Evolutionary conservation across 2,329 filamentous ascomycete species (phyloP), one percentile per base, ranked within the genome.

Genomic region (Cytospora piceae): DNA sequence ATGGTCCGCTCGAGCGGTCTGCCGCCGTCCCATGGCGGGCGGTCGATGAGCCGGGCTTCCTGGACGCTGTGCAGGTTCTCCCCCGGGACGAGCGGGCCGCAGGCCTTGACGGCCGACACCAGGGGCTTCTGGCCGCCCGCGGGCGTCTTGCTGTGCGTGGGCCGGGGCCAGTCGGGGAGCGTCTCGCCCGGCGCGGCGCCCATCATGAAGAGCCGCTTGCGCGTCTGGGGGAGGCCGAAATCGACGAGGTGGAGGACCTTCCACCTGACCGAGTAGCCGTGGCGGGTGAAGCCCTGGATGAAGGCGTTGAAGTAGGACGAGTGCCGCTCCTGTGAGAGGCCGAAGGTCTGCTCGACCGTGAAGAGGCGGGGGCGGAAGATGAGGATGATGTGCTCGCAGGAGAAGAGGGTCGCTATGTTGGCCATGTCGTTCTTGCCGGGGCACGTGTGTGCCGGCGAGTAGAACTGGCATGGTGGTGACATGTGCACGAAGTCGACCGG

Each of bases 321-420:
- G 63, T 89, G 87, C 0, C 80, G 75, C 0, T 83, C 76, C 27
- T 81, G 79, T 0, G 85, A 74, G 0, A 96, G 82, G 0, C 91
- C 92, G 61, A 86, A 88, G 0, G 92, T 94, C 72, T 96, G 90
- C 71, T 96, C 93, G 0, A 96, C 78, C 0, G 92, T 96, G 1
- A 92, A 84, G 0, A 95, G 73, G 0, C 92, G 82, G 0, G 93
- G 92, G 0, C 82, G 83, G 0, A 83, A 74, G 42, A 83, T 83
- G 6, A 82, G 76, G 0, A 94, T 77, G 0, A 93, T 74, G 4
- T 83, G 75, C 1, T 80, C 77, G 60, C 85, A 86, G 0, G 81
- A 78, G 68, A 83, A 85, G 0, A 88, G 72, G 0, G 82, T 82
- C 1, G 87, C 86, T 0, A 85, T 87, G 70, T 96, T 95, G 0